Evolutionary conservation across 2,329 filamentous ascomycete species (phyloP).

Genomic region (Coniella vitis): DNA sequence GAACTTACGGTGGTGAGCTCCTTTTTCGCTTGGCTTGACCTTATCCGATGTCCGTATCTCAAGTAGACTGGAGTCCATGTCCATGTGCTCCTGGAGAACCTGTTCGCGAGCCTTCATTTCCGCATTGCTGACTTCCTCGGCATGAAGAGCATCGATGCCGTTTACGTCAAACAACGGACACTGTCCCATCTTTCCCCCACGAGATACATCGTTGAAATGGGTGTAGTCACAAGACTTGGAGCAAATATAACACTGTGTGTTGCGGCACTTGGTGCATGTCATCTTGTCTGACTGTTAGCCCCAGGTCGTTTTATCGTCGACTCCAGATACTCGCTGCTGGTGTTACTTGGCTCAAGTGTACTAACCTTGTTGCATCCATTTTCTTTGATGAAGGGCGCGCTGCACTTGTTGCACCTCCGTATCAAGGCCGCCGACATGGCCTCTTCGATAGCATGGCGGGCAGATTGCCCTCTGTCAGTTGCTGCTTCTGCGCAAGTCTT

Average conservation of each 20-base stretch:
- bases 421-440: constrained; percentile 77
- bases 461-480: constrained; percentile 50
- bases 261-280: constrained; percentile 55
- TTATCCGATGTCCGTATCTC: constrained; percentile 51
- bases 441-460: constrained; percentile 68
- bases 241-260: constrained; percentile 65
- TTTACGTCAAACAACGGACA: constrained; percentile 62
- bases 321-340: neutral
- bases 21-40: constrained; percentile 38
- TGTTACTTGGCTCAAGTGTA: neutral
- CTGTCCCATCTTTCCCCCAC: constrained; percentile 43
- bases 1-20: constrained; percentile 13
- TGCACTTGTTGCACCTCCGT: constrained; percentile 62
- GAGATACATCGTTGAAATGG: constrained; percentile 57
- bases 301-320: neutral
- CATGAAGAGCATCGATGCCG: constrained; percentile 49
- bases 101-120: constrained; percentile 50
- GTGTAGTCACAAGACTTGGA: constrained; percentile 58
- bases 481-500: constrained; percentile 62
- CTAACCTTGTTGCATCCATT: constrained; percentile 43
- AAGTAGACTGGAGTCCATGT: constrained; percentile 50
- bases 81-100: constrained; percentile 52
- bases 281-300: constrained; percentile 63
- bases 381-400: constrained; percentile 69
- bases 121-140: constrained; percentile 55